These are phyloP conservation scores for Suillus brevipes DNA, from an alignment of 768 basidiomycete genomes.

Conservation along the genomic window DNA sequence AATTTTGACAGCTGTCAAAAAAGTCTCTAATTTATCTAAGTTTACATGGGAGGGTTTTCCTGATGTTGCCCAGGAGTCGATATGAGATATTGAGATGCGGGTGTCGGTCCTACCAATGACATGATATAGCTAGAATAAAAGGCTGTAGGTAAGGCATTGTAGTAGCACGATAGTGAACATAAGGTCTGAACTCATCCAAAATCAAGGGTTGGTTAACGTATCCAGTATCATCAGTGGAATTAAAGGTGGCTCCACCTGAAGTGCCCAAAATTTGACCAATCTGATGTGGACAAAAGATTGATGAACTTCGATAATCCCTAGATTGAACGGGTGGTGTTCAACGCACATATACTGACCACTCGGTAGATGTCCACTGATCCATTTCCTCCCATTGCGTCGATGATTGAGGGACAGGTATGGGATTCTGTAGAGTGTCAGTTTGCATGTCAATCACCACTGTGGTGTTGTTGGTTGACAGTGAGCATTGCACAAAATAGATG, in stretches of 20 bases:
- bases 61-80: background rate
- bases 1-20: no score
- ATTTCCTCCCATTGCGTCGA: background rate
- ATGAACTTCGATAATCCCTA: no score
- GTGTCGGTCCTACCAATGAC: background rate
- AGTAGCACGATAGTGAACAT: background rate
- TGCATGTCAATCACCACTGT: background rate
- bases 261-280: no score
- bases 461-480: background rate
- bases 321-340: background rate
- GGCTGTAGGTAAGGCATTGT: background rate
- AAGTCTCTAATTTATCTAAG: no score
- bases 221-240: no score
- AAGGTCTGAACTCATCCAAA: background rate
- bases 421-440: background rate
- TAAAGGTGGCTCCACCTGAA: no score
- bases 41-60: no score
- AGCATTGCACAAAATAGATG: background rate
- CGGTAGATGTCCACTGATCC: background rate
- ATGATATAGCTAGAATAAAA: constrained; percentile 1
- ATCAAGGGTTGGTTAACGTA: background rate
- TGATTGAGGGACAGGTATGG: background rate
- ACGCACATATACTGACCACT: background rate
- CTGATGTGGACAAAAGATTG: no score
- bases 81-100: no score